These are phyloP conservation scores for Sclerotinia sclerotiorum DNA, from an alignment of 2,329 filamentous ascomycete genomes.

Conservation along the genomic window DNA sequence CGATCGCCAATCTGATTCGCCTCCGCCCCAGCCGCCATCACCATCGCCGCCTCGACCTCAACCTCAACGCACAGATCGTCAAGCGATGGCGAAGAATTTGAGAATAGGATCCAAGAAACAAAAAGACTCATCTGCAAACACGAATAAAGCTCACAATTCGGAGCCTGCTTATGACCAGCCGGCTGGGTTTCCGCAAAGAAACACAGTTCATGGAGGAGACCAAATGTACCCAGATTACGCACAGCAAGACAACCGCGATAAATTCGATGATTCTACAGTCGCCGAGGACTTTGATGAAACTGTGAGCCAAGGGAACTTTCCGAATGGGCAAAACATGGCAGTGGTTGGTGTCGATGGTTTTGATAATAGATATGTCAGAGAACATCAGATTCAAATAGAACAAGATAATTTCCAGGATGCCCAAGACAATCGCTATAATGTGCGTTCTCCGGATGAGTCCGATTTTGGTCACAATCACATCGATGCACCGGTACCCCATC, in stretches of 20 bases:
- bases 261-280: slow-evolving; percentile 17
- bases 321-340: not conserved
- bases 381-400: not conserved
- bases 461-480: not conserved
- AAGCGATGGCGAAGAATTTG: not conserved
- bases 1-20: not conserved
- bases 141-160: not conserved
- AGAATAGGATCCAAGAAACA: slow-evolving; percentile 9
- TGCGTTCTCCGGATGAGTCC: not conserved
- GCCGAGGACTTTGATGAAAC: slow-evolving; percentile 16
- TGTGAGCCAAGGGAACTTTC: slow-evolving; percentile 5
- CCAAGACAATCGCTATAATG: not conserved
- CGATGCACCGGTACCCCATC: not conserved
- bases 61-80: not conserved
- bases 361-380: not conserved
- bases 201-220: not conserved
- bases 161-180: slow-evolving; percentile 8
- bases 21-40: not conserved
- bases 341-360: not conserved
- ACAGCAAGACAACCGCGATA: not conserved
- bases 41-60: slow-evolving; percentile 2
- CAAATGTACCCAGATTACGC: not conserved
- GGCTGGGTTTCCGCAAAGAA: not conserved
- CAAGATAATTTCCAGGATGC: not conserved
- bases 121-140: slow-evolving; percentile 6